Evolutionary conservation across 2,329 filamentous ascomycete species (phyloP).

Genomic region (Aspergillus terreus): DNA sequence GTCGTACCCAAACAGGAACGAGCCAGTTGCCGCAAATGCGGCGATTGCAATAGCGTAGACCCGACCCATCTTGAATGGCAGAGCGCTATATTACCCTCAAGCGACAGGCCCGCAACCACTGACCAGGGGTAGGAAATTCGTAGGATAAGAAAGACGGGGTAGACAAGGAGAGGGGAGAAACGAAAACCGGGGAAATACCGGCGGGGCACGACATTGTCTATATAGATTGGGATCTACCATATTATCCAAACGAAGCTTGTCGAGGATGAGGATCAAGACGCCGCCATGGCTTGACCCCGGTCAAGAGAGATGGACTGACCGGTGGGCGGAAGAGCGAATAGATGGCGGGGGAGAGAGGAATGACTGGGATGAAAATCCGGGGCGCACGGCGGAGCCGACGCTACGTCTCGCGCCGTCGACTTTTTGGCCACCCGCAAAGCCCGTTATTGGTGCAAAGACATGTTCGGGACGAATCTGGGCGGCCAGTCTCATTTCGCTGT

Average conservation of each 20-base stretch:
- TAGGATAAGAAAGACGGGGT: background rate
- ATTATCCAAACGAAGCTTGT: background rate
- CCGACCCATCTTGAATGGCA: slow-evolving; percentile 33
- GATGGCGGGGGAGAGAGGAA: background rate
- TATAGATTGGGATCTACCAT: slow-evolving; percentile 4
- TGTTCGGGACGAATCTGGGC: background rate
- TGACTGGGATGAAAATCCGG: slow-evolving; percentile 9
- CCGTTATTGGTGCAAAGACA: slow-evolving; percentile 3
- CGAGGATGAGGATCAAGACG: background rate
- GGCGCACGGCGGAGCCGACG: slow-evolving; percentile 6
- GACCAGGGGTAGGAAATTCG: background rate
- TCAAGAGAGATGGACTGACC: slow-evolving; percentile 2
- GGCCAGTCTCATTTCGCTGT: background rate
- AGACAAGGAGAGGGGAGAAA: background rate
- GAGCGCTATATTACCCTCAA: background rate
- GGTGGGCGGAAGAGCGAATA: slow-evolving; percentile 1
- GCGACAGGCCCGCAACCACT: background rate
- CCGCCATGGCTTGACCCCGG: background rate
- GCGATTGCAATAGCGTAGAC: slow-evolving; percentile 39
- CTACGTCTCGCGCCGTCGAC: slow-evolving; percentile 3
- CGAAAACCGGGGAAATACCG: background rate
- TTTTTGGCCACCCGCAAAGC: background rate
- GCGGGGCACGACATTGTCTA: slow-evolving; percentile 1
- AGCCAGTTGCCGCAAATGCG: slow-evolving; percentile 42
- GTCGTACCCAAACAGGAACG: slow-evolving; percentile 40